Evolutionary conservation across 1,284 basidiomycete genomes (phyloP).

Genomic region (Stygiomarasmius scandens): DNA sequence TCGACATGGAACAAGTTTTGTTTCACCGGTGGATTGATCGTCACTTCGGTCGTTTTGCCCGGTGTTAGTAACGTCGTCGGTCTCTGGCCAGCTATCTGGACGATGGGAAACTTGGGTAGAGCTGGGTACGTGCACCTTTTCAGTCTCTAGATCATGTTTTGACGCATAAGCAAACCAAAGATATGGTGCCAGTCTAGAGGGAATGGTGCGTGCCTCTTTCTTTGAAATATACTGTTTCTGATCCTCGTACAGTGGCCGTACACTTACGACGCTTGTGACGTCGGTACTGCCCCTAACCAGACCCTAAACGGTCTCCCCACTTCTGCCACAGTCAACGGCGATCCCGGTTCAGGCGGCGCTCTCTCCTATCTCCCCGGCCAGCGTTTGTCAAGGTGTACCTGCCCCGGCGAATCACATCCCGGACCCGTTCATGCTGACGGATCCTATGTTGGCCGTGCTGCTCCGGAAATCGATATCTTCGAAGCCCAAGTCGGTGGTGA

Average conservation of each 20-base stretch:
- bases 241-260: conserved; percentile 64
- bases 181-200: conserved; percentile 52
- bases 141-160: too few species aligned
- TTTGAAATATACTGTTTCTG: conserved; percentile 2
- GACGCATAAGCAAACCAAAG: conserved; percentile 46
- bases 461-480: conserved; percentile 83
- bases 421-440: conserved; percentile 68
- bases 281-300: conserved; percentile 69
- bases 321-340: conserved; percentile 51
- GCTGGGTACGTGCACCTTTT: background rate
- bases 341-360: conserved; percentile 37
- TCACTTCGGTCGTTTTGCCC: conserved; percentile 79
- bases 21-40: conserved; percentile 85
- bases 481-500: conserved; percentile 54
- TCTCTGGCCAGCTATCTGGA: conserved; percentile 76
- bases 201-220: conserved; percentile 38
- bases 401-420: conserved; percentile 73
- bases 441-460: conserved; percentile 71
- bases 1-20: conserved; percentile 92
- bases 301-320: conserved; percentile 45
- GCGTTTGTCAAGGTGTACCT: conserved; percentile 80
- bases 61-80: conserved; percentile 64
- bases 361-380: conserved; percentile 79
- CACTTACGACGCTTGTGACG: conserved; percentile 75
- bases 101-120: conserved; percentile 64